Conservation (phyloP, 345 rosid species). For the Arabidopsis arenosa region DNA sequence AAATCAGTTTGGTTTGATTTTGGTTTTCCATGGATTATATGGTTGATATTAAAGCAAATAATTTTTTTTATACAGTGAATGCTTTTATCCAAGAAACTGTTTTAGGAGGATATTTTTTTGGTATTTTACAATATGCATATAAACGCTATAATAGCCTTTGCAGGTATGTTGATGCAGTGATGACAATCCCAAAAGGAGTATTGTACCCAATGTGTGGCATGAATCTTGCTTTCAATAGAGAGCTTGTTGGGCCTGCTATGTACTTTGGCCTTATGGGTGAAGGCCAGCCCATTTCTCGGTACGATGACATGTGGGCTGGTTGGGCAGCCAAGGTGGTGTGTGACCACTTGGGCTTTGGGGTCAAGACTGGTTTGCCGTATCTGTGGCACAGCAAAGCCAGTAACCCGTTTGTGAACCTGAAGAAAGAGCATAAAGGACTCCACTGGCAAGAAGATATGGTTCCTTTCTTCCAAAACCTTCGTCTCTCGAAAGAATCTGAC, state of each 20-base stretch:
- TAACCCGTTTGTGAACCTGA: conserved; percentile 84
- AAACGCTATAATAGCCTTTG: conserved; percentile 26
- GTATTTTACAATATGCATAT: conserved; percentile 5
- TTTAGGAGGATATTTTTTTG: not conserved
- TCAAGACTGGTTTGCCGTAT: conserved; percentile 81
- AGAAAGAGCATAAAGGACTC: conserved; percentile 81
- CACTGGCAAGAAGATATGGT: conserved; percentile 94
- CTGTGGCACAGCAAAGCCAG: conserved; percentile 92
- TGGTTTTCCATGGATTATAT: not conserved
- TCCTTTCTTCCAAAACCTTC: conserved; percentile 71
- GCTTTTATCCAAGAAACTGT: not conserved
- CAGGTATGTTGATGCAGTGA: conserved; percentile 81
- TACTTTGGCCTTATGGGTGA: conserved; percentile 93
- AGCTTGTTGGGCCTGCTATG: conserved; percentile 85
- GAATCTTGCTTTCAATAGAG: conserved; percentile 84
- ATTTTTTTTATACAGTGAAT: not conserved
- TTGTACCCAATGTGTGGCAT: conserved; percentile 95
- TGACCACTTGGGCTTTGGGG: conserved; percentile 82
- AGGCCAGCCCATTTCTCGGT: conserved; percentile 87
- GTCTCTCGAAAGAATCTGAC: conserved; percentile 71
- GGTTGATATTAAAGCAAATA: not conserved
- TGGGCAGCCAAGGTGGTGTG: conserved; percentile 90
- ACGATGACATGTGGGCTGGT: conserved; percentile 97
- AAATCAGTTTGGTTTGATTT: not conserved
- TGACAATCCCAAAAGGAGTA: conserved; percentile 86